Conservation (phyloP, 441 rosid species). For the Monsonia emarginata region DNA sequence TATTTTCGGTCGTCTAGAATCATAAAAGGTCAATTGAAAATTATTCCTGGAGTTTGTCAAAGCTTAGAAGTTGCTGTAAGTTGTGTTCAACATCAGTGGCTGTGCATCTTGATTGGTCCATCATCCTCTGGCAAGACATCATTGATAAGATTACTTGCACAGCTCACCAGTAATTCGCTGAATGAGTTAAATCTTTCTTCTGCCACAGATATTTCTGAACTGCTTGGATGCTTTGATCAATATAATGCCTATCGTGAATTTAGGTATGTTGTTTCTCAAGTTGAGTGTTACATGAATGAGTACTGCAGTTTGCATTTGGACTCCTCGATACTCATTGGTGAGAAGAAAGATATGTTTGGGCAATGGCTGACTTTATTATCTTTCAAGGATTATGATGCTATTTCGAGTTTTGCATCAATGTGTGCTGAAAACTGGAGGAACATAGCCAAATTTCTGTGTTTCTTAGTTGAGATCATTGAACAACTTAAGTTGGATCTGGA, state of each 20-base stretch:
- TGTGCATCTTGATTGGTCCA: conserved; percentile 86
- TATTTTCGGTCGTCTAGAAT: conserved; percentile 25
- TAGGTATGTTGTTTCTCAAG: conserved; percentile 45
- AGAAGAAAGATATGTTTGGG: conserved; percentile 35
- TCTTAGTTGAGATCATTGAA: conserved; percentile 43
- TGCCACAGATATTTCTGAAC: conserved; percentile 85
- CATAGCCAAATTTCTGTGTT: conserved; percentile 35
- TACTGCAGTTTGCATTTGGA: conserved; percentile 51
- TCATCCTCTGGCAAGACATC: conserved; percentile 95
- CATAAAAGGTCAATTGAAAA: conserved; percentile 42
- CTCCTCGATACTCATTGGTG: conserved; percentile 33
- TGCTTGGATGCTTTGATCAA: conserved; percentile 96
- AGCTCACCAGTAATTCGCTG: conserved; percentile 63
- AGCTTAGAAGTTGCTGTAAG: conserved; percentile 74
- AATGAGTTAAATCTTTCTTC: conserved; percentile 83
- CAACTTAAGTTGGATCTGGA: conserved; percentile 39
- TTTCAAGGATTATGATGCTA: conserved; percentile 27
- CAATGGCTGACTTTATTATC: conserved; percentile 64
- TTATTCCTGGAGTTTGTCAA: conserved; percentile 67
- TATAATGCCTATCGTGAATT: conserved; percentile 66
- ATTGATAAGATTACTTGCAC: conserved; percentile 66
- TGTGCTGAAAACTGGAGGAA: conserved; percentile 25
- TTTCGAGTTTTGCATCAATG: conserved; percentile 31
- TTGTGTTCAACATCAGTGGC: conserved; percentile 70
- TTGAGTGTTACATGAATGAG: conserved; percentile 55